These are phyloP conservation scores for Didymella segeticola DNA, from an alignment of 2,329 filamentous ascomycete genomes.

Conservation along the genomic window DNA sequence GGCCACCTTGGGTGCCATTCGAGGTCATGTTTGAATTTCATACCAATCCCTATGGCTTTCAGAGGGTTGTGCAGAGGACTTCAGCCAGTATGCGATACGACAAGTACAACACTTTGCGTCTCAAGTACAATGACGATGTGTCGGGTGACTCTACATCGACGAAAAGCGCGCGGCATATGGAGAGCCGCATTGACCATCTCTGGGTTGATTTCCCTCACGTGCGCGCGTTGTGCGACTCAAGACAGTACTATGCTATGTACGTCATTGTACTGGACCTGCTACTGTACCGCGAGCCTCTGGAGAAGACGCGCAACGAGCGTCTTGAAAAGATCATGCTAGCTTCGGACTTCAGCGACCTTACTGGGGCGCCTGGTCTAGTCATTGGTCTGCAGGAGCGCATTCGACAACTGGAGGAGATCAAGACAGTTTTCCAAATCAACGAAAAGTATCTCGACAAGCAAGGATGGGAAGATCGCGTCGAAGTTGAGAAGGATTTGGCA, in stretches of 20 bases:
- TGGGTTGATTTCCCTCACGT: slow-evolving; percentile 97
- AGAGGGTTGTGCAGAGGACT: slow-evolving; percentile 94
- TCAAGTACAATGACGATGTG: slow-evolving; percentile 97
- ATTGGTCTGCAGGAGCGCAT: slow-evolving; percentile 90
- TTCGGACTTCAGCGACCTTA: slow-evolving; percentile 96
- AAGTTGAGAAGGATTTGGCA: slow-evolving; percentile 87
- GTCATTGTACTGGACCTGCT: slow-evolving; percentile 96
- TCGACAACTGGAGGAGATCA: slow-evolving; percentile 93
- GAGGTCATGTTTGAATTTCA: slow-evolving; percentile 99
- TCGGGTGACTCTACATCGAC: slow-evolving; percentile 63
- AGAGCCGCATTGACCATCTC: slow-evolving; percentile 91
- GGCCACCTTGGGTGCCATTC: slow-evolving; percentile 98
- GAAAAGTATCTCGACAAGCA: slow-evolving; percentile 83
- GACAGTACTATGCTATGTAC: slow-evolving; percentile 97
- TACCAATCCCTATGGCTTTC: slow-evolving; percentile 95
- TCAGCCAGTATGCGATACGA: slow-evolving; percentile 94
- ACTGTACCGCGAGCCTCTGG: slow-evolving; percentile 92
- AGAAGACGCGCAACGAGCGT: slow-evolving; percentile 95
- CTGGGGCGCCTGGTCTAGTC: slow-evolving; percentile 92
- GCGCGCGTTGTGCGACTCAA: slow-evolving; percentile 93
- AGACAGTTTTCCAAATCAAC: slow-evolving; percentile 93
- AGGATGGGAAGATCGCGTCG: slow-evolving; percentile 88
- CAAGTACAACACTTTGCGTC: slow-evolving; percentile 94
- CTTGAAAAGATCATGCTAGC: slow-evolving; percentile 99
- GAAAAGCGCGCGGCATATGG: slow-evolving; percentile 60